Percentiles rank a stretch among this genome's conserved stretches.
Evolutionary conservation across 1,139 yeast species (phyloP).

Genomic region (Geotrichum phurueaensis): DNA sequence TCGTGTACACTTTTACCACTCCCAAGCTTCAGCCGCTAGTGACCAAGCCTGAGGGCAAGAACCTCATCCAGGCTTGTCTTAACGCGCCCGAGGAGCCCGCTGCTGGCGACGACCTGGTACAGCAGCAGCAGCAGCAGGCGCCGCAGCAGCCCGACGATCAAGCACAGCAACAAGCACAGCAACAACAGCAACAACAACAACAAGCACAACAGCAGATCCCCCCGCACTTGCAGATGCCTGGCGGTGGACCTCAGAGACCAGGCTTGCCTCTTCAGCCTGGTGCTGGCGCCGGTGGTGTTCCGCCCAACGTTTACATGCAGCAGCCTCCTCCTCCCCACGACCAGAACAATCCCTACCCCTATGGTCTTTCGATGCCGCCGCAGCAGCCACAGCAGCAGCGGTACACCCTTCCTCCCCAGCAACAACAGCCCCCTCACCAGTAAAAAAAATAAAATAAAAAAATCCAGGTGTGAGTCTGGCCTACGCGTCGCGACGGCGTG

Average conservation of each 20-base stretch:
- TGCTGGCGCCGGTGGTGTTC: neutral
- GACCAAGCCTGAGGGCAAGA: slow-evolving; percentile 94
- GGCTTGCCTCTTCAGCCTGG: neutral
- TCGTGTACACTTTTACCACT: slow-evolving; percentile 96
- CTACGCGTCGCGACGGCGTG: neutral
- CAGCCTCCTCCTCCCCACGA: neutral
- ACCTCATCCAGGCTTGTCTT: slow-evolving; percentile 91
- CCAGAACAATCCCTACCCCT: slow-evolving; percentile 2
- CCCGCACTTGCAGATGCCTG: neutral
- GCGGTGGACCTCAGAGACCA: neutral
- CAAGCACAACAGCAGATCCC: slow-evolving; percentile 3
- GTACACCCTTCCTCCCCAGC: neutral
- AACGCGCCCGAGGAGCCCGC: slow-evolving; percentile 15
- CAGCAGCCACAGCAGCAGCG: slow-evolving; percentile 1
- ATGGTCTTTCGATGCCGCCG: slow-evolving; percentile 5
- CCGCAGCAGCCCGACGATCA: slow-evolving; percentile 68
- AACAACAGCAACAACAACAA: slow-evolving; percentile 1
- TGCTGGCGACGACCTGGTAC: neutral
- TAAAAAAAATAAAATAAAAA: too few relatives aligned
- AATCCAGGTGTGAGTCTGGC: neutral
- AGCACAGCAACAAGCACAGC: neutral
- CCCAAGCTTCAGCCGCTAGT: slow-evolving; percentile 97
- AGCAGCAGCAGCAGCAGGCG: slow-evolving; percentile 7
- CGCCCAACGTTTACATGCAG: slow-evolving; percentile 2
- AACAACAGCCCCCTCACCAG: neutral